Evolutionary conservation across 495 filamentous ascomycete genomes (phyloP).

Genomic region (Podospora sp.): DNA sequence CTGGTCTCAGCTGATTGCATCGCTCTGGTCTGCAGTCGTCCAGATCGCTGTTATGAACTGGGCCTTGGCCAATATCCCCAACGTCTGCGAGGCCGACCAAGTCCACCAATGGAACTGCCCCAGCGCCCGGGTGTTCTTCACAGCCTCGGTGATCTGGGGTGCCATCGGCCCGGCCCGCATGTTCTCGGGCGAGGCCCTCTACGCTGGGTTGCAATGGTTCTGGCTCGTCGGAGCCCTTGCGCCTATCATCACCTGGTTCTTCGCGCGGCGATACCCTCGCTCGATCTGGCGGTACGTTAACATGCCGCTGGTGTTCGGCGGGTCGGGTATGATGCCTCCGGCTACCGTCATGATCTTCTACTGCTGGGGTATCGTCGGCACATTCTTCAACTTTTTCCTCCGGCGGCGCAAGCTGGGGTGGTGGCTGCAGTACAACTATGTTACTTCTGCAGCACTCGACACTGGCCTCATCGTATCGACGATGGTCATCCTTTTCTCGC

Average conservation of each 20-base stretch:
- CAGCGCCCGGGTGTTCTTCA: conserved; percentile 65
- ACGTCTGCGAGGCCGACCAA: conserved; percentile 61
- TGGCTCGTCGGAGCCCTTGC: conserved; percentile 65
- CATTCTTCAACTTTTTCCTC: conserved; percentile 67
- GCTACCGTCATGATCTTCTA: conserved; percentile 69
- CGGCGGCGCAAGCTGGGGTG: conserved; percentile 64
- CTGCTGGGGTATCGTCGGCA: conserved; percentile 69
- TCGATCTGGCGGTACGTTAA: conserved; percentile 60
- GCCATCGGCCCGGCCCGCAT: conserved; percentile 56
- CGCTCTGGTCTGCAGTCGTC: conserved; percentile 64
- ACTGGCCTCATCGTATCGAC: conserved; percentile 66
- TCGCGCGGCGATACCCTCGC: conserved; percentile 62
- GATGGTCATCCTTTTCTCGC: conserved; percentile 70
- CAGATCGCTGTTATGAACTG: conserved; percentile 70
- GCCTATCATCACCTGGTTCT: conserved; percentile 61
- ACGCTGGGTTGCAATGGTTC: conserved; percentile 67
- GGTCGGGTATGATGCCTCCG: conserved; percentile 62
- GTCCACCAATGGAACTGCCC: conserved; percentile 64
- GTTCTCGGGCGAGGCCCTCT: conserved; percentile 64
- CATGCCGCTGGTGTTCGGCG: conserved; percentile 69
- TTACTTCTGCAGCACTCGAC: conserved; percentile 72
- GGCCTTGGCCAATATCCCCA: conserved; percentile 62
- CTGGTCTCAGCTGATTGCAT: conserved; percentile 65
- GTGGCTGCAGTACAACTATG: conserved; percentile 81
- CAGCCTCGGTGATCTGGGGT: conserved; percentile 57